Evolutionary conservation across 2,329 filamentous ascomycete genomes (phyloP).

Genomic region (Exophiala lecanii-corni): DNA sequence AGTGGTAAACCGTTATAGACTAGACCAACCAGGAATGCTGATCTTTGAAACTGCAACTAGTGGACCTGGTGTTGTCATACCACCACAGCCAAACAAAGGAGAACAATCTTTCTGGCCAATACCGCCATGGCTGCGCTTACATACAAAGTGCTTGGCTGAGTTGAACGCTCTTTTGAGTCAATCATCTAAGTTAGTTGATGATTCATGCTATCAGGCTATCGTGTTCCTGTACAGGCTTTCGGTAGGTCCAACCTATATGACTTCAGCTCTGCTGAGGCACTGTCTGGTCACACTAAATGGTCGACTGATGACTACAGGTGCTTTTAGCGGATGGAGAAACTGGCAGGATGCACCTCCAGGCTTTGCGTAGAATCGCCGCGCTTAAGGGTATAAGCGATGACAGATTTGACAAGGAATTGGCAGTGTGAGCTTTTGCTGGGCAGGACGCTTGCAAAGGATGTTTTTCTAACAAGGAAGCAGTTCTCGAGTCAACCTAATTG

Average conservation of each 20-base stretch:
- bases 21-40: no score
- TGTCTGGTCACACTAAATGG: no score
- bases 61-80: slow-evolving; percentile 18
- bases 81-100: slow-evolving; percentile 11
- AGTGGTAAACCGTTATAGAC: no score
- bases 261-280: no score
- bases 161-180: slow-evolving; percentile 13
- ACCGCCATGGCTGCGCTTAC: slow-evolving; percentile 18
- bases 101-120: slow-evolving; percentile 11
- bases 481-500: slow-evolving; percentile 18
- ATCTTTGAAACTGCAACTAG: no score
- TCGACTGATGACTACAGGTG: slow-evolving; percentile 4
- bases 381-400: slow-evolving; percentile 3
- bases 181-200: slow-evolving; percentile 6
- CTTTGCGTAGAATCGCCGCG: slow-evolving; percentile 8
- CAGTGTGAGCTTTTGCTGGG: slow-evolving; percentile 8
- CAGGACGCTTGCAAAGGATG: background rate
- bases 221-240: slow-evolving; percentile 20
- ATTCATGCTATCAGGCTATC: slow-evolving; percentile 17
- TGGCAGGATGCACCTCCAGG: slow-evolving; percentile 17
- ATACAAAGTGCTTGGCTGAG: slow-evolving; percentile 16
- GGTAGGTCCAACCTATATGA: no score
- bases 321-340: slow-evolving; percentile 18
- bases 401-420: slow-evolving; percentile 12
- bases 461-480: background rate